A percentile compares a stretch with the other conserved stretches of the same genome.
Conservation (phyloP, 2,329 filamentous ascomycete genomes). For the Neodidymelliopsis sp. region DNA sequence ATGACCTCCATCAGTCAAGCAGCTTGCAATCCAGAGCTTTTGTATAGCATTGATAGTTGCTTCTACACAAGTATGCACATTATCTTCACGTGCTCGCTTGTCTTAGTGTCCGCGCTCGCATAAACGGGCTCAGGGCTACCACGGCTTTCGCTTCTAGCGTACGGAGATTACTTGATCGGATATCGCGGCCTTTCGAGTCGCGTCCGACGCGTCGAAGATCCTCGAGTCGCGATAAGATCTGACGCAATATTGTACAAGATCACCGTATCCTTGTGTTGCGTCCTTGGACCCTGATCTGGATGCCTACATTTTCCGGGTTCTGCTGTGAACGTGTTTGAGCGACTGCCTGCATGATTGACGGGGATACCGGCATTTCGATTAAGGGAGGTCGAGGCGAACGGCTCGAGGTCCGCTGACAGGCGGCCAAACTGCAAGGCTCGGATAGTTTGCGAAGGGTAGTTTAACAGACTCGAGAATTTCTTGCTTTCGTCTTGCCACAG, state of each 20-base stretch:
- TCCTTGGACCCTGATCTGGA: not conserved
- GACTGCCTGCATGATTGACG: not conserved
- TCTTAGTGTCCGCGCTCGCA: constrained; percentile 33
- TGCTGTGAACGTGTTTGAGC: not conserved
- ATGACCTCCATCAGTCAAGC: not conserved
- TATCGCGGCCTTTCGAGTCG: constrained; percentile 1
- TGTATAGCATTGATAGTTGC: constrained; percentile 23
- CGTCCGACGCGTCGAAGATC: constrained; percentile 1
- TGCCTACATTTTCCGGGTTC: not conserved
- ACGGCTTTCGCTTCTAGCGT: constrained; percentile 6
- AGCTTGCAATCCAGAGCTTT: constrained; percentile 2
- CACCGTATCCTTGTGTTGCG: not conserved
- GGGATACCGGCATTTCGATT: constrained; percentile 17
- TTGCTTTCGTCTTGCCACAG: constrained; percentile 19
- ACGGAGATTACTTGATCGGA: constrained; percentile 11
- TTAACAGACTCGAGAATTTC: constrained; percentile 15
- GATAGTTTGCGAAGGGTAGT: constrained; percentile 11
- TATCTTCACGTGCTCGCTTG: constrained; percentile 29
- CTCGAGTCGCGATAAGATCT: constrained; percentile 11
- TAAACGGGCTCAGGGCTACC: constrained; percentile 17
- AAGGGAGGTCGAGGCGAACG: constrained; percentile 27
- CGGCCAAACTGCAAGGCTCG: constrained; percentile 13
- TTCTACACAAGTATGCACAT: constrained; percentile 3
- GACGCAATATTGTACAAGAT: constrained; percentile 10
- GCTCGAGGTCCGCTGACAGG: constrained; percentile 24